These are phyloP conservation scores for Nannochloropsis oceanica DNA, from an alignment of 108 stramenopile species.

Conservation along the genomic window DNA sequence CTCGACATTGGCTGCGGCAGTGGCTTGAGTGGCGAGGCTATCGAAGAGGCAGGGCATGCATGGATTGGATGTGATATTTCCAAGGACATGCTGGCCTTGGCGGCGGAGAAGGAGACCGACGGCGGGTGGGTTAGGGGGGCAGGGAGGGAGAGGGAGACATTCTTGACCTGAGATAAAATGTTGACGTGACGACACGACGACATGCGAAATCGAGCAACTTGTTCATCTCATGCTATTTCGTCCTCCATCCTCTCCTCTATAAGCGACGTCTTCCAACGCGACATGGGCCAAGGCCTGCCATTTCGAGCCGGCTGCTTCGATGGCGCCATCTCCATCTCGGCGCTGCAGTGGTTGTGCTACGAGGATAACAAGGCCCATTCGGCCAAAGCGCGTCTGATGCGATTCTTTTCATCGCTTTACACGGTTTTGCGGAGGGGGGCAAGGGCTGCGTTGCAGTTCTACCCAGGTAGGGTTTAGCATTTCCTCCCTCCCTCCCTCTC, in stretches of 20 bases:
- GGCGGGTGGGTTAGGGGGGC: background rate
- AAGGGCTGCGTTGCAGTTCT: slow-evolving; percentile 94
- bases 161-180: no score
- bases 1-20: slow-evolving; percentile 93
- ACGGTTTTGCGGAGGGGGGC: slow-evolving; percentile 72
- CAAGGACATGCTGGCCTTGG: slow-evolving; percentile 87
- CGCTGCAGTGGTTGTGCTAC: slow-evolving; percentile 99
- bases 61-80: slow-evolving; percentile 93
- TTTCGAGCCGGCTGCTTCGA: slow-evolving; percentile 97
- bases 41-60: slow-evolving; percentile 82
- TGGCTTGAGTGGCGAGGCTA: slow-evolving; percentile 77
- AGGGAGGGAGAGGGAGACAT: background rate
- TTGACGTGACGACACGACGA: no score
- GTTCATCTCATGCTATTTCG: background rate
- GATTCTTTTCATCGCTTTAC: slow-evolving; percentile 91
- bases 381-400: slow-evolving; percentile 65
- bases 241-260: background rate
- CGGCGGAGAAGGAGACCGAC: slow-evolving; percentile 55
- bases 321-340: slow-evolving; percentile 94
- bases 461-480: slow-evolving; percentile 45
- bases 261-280: slow-evolving; percentile 39
- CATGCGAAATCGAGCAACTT: no score
- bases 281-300: slow-evolving; percentile 96
- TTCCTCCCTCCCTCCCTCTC: background rate
- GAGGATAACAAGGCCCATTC: slow-evolving; percentile 66